Evolutionary conservation across 208 protist genomes (phyloP), one percentile per base, ranked within the genome.

Genomic region (Phytomonas francai): DNA sequence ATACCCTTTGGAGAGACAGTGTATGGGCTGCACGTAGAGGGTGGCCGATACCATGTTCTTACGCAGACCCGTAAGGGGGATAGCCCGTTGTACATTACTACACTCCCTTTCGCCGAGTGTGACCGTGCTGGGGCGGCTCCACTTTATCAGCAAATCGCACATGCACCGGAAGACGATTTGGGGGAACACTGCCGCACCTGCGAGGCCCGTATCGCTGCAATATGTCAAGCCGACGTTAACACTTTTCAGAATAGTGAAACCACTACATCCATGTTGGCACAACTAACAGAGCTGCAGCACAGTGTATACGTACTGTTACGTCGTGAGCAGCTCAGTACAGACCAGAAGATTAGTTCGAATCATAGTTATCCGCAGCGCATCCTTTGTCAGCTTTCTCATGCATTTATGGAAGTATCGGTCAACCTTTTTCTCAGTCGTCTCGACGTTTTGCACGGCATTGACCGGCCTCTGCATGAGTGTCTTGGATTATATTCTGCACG

Each of bases 41-140:
- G 70, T 28, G 76, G 80, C 0, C 72, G 63, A 34, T 86, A 80
- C 70, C 77, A 88, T 67, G 59, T 87, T 4, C 74, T 92, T 59
- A 83, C 85, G 1, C 83, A 92, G 64, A 68, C 67, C 9, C 45
- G 76, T 33, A 64, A 71, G n/a, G 83, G 83, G n/a, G 63, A 39
- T 29, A 76, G 77, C 19, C 80, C 80, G 1, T 73, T 92, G 22
- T 78, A 74, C 71, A 64, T 92, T 30, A 73, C 78, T 25, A 71
- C 67, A 8, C 72, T 92, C 32, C 68, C 78, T 51, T 59, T 77
- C 6, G 73, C 73, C 25, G 54, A 64, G 30, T 74, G 78, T 54
- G 69, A 68, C 25, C 59, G 70, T 9, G 70, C 28, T 25, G 33
- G 66, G 25, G 56, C n/a, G 30, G 45, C 58, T 54, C 42, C 62